Evolutionary conservation across 164 flowering plant species (phyloP), one percentile per base, ranked within the genome.

Genomic region (Stephania cephalantha): DNA sequence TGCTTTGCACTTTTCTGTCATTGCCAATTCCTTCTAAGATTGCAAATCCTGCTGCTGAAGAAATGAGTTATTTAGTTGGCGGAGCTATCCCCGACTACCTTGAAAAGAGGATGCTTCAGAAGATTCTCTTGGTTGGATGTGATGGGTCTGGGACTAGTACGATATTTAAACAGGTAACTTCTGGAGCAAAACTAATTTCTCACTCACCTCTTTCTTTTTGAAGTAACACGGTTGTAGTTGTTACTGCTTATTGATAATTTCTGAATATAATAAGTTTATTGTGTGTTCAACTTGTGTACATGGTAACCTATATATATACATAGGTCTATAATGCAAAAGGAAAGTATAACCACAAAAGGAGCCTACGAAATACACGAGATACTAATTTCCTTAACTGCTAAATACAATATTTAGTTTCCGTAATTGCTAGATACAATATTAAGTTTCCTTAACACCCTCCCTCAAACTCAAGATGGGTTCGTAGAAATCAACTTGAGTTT

Each of bases 121-220:
- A 91, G 78, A 83, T 95, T 76, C 93, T 95, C 74, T 86, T 95
- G 79, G 90, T 91, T 74, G 98, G 98, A 76, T 82, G 76, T 75
- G 76, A 75, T 84, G 95, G 93, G 74, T 91, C 97, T 79, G 98
- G 98, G 55, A 88, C 98, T 69, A 90, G 94, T 76, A 93, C 98
- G 29, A 84, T 95, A 69, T 95, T 93, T 77, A 95, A 95, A 84
- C 98, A 95, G 97, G 98, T 93, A 83, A 9, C 9, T 7, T 46
- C 69, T 69, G 44, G 53, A 64, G 35, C 9, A 35, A 44, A 67
- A 46, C 66, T 46, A 70, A 71, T n/a, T n/a, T 48, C 46, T 4
- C 44, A 11, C 13, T 69, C 68, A n/a, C 55, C 9, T 69, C 42
- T 35, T 35, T 35, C 42, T 69, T 22, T 63, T n/a, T 61, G 4